A percentile compares a stretch with the other conserved stretches of the same genome.
These are phyloP conservation scores for Cladosporium velox DNA, from an alignment of 2,329 filamentous ascomycete species.

Conservation along the genomic window DNA sequence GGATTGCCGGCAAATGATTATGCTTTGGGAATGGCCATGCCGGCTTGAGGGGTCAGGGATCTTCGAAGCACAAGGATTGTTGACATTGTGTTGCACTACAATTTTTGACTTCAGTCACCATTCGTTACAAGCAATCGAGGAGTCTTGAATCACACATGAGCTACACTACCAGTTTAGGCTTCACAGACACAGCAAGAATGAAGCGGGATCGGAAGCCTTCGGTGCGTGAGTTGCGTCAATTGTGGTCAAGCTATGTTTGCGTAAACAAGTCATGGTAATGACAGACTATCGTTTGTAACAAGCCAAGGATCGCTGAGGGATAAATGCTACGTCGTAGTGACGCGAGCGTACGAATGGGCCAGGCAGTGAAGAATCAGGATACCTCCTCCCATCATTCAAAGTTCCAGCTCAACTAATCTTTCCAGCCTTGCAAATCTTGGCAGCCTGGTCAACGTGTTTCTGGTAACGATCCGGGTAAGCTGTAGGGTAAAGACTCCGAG, in stretches of 20 bases:
- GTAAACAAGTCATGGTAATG: background rate
- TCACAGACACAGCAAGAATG: too few species aligned
- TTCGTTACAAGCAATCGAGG: background rate
- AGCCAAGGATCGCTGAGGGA: background rate
- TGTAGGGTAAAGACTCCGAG: background rate
- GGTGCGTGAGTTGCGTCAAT: too few species aligned
- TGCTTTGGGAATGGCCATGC: background rate
- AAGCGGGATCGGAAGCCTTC: too few species aligned
- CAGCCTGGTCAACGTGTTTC: slow-evolving; percentile 5
- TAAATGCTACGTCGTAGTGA: background rate
- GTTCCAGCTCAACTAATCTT: background rate
- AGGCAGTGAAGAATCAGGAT: too few species aligned
- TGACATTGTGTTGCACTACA: background rate
- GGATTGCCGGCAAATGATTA: background rate
- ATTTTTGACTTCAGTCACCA: background rate
- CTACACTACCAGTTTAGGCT: too few species aligned
- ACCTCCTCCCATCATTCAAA: background rate
- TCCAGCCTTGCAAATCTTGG: slow-evolving; percentile 10
- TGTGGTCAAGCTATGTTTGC: background rate
- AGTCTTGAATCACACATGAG: background rate
- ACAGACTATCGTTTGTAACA: background rate
- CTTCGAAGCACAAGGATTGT: too few species aligned
- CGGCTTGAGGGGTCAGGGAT: background rate
- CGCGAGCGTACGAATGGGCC: too few species aligned
- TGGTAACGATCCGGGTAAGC: background rate